Percentiles rank a stretch among this genome's conserved stretches.
These are phyloP conservation scores for Neurospora cerealis DNA, from an alignment of 495 filamentous ascomycete genomes.

Conservation along the genomic window DNA sequence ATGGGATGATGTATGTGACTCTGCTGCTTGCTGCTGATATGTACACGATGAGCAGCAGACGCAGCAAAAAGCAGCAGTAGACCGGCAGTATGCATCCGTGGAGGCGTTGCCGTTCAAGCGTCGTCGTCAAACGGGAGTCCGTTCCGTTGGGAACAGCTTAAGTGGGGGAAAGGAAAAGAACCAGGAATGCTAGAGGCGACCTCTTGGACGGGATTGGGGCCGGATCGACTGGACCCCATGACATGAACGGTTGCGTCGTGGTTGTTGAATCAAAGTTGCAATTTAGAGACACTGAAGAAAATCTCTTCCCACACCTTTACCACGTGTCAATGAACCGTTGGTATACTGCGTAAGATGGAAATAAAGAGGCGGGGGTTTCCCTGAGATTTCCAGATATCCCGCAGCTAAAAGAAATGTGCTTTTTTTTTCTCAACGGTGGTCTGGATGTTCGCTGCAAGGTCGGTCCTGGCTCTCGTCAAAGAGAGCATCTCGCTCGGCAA, in stretches of 20 bases:
- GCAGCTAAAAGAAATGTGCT: not conserved
- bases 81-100: not conserved
- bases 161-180: not conserved
- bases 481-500: not conserved
- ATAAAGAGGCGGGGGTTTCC: constrained; percentile 1
- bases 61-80: not conserved
- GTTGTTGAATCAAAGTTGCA: not conserved
- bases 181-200: not conserved
- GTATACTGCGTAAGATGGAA: constrained; percentile 1
- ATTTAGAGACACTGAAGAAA: not conserved
- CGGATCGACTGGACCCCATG: constrained; percentile 1
- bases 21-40: not conserved
- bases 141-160: not conserved
- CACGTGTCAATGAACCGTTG: constrained; percentile 26
- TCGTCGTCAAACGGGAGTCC: not conserved
- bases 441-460: not conserved
- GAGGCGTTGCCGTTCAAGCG: not conserved
- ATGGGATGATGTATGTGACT: constrained; percentile 10
- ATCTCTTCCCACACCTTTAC: constrained; percentile 8
- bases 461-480: not conserved
- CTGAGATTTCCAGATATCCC: not conserved
- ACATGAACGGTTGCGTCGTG: not conserved
- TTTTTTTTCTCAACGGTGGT: not conserved
- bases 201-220: not conserved
- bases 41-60: not conserved